Base-by-base conservation (phyloP, 2,329 filamentous ascomycete species). In the Penicillium griseofulvum region DNA sequence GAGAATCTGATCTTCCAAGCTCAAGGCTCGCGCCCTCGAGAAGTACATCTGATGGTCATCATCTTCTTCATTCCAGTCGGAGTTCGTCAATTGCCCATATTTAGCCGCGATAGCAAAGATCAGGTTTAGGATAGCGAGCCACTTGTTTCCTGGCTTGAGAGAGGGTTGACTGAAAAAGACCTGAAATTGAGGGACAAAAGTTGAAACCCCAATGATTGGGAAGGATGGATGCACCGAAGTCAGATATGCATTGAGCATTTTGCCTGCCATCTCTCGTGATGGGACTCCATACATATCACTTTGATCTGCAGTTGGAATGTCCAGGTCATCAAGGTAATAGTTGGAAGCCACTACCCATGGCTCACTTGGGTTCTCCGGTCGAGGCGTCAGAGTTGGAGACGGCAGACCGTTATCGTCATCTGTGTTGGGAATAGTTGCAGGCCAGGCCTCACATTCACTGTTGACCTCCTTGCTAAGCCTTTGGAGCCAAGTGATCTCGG, bases 401-500 rank as follows among this genome's bases (percentile, higher is more conserved):
- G 65, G 66, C 11, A 68, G 59, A n/a, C 60, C 60, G 28, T 60
- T 65, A 16, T 63, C 63, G 16, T 62, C 58, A 16, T 52, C 59
- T 12, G 47, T 57, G 24, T 60, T 61, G 9, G 60, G 56, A 24
- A 54, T 45, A 37, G 34, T 60, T 12, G 55, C 50, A 31, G 60
- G 56, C 54, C 58, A 61, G 16, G 48, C 46, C 17, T 67, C 65
- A n/a, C 50, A 60, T 47, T 68, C 65, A 33, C 49, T 57, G 34
- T 64, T 65, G 46, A 73, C 67, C 57, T 73, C 66, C 54, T 71
- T 70, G 34, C 61, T 67, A 10, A 78, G 59, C 19, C 64, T 70
- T 41, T 78, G 75, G 9, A 78, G 64, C 76, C 76, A 79, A 33
- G 66, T 70, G n/a, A 77, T 70, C 43, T 78, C 76, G 0, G 76